Conservation (phyloP, 1,284 basidiomycete species). For the Xerocomus nothofagi region DNA sequence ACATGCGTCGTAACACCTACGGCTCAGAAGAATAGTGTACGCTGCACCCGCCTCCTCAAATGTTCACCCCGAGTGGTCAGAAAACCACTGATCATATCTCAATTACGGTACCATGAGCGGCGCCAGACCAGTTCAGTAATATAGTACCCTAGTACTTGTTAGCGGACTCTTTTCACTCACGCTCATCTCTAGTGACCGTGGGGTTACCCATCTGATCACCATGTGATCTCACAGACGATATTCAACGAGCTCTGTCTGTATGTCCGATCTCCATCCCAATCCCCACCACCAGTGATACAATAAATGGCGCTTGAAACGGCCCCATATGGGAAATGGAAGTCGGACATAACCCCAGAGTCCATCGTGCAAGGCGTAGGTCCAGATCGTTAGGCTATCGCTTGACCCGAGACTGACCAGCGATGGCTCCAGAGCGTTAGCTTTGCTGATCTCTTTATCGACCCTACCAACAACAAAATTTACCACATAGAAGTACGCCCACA, state of each 20-base stretch:
- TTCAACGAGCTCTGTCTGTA: background rate
- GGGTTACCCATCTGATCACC: background rate
- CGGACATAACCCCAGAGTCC: conserved; percentile 54
- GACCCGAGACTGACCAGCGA: background rate
- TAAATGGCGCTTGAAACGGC: conserved; percentile 34
- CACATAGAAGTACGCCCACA: conserved; percentile 43
- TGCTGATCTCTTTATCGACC: conserved; percentile 38
- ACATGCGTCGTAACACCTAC: no score
- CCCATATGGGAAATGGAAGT: conserved; percentile 62
- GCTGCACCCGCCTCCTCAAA: no score
- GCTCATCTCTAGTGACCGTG: no score
- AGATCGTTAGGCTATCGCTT: background rate
- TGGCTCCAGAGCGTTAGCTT: conserved; percentile 27
- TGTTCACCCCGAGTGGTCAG: no score
- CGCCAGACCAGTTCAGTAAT: no score
- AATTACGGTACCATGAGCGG: no score
- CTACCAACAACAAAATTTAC: conserved; percentile 33
- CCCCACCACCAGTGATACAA: background rate
- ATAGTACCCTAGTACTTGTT: no score
- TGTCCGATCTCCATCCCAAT: background rate
- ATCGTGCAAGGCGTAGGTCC: conserved; percentile 50
- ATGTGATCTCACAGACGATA: conserved; percentile 1
- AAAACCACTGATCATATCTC: no score
- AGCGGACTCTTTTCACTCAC: background rate
- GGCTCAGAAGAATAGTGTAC: no score